Evolutionary conservation across 2,329 filamentous ascomycete species (phyloP), one percentile per base, ranked within the genome.

Genomic region (Ophiostoma sp.): DNA sequence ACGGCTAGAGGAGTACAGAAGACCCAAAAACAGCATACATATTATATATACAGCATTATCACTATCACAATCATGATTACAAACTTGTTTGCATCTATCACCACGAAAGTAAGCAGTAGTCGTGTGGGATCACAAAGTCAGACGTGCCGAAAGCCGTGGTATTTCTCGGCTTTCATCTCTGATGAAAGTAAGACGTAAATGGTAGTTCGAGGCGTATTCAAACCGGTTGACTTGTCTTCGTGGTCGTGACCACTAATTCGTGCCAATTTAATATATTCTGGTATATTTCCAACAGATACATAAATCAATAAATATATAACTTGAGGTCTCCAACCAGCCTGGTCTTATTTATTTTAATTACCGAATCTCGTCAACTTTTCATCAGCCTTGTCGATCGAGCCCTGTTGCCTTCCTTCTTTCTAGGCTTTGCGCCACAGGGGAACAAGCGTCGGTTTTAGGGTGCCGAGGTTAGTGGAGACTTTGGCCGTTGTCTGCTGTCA

Each of bases 401-500:
- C 57, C 17, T 63, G 8, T 59, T 12, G 11, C 52, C 4, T 6
- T 9, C 3, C 25, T n/a, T 33, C 9, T 19, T 22, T 15, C 2
- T 15, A n/a, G 15, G 1, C 3, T 3, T 12, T 9, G 57, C 57
- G 57, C 22, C 57, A 39, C 57, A 63, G 57, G 57, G 31, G 31
- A 22, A 4, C 57, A 39, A 11, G 33, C 28, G 31, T 63, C 28
- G 57, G 57, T 36, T 9, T 52, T 15, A 12, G 22, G 50, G 25
- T 61, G 69, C 69, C 69, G 69, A 71, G 69, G 69, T 63, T 71
- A 71, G 69, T 71, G 69, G 69, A 55, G 66, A 52, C 4, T 36
- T 28, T 57, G 11, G n/a, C n/a, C 15, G 28, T 12, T 4, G 57
- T 28, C 55, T 52, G 50, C 17, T 52, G 50, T 52, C 22, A 22